Conservation (phyloP, 208 protist species). For the Crithidia acanthocephali region DNA sequence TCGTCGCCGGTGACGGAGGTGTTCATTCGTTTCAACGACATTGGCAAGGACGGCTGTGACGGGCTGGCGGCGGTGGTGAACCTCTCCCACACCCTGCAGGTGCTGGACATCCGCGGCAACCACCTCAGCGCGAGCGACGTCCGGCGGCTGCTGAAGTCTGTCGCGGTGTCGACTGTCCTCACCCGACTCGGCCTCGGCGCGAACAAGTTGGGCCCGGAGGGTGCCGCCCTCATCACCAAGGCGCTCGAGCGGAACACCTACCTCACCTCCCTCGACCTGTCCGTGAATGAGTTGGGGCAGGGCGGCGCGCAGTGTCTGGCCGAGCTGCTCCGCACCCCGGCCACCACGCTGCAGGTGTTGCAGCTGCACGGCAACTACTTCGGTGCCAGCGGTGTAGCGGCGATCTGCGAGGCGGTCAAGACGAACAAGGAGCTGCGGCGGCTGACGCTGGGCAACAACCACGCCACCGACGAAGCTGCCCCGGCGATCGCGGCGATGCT, state of each 20-base stretch:
- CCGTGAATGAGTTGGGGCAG: slow-evolving; percentile 85
- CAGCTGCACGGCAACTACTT: slow-evolving; percentile 87
- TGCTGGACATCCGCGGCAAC: slow-evolving; percentile 89
- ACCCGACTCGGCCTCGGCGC: slow-evolving; percentile 58
- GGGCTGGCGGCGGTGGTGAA: slow-evolving; percentile 80
- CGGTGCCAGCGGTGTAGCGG: slow-evolving; percentile 45
- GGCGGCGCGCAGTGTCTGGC: slow-evolving; percentile 69
- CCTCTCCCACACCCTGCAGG: slow-evolving; percentile 62
- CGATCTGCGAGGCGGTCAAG: slow-evolving; percentile 58
- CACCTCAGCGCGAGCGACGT: slow-evolving; percentile 56
- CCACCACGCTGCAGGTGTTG: slow-evolving; percentile 50
- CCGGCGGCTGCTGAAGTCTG: slow-evolving; percentile 75
- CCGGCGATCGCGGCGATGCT: slow-evolving; percentile 73
- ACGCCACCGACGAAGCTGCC: slow-evolving; percentile 73
- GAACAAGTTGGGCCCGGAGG: slow-evolving; percentile 88
- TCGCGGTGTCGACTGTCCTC: slow-evolving; percentile 72
- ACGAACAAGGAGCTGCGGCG: slow-evolving; percentile 63
- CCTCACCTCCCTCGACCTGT: slow-evolving; percentile 84
- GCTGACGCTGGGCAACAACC: slow-evolving; percentile 83
- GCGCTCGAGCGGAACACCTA: slow-evolving; percentile 86
- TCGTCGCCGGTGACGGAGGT: slow-evolving; percentile 70
- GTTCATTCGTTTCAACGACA: slow-evolving; percentile 87
- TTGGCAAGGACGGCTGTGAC: slow-evolving; percentile 91
- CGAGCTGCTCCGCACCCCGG: slow-evolving; percentile 54
- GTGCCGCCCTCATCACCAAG: slow-evolving; percentile 59